Conservation (phyloP, 768 basidiomycete species). For the Suillus hirtellus region DNA sequence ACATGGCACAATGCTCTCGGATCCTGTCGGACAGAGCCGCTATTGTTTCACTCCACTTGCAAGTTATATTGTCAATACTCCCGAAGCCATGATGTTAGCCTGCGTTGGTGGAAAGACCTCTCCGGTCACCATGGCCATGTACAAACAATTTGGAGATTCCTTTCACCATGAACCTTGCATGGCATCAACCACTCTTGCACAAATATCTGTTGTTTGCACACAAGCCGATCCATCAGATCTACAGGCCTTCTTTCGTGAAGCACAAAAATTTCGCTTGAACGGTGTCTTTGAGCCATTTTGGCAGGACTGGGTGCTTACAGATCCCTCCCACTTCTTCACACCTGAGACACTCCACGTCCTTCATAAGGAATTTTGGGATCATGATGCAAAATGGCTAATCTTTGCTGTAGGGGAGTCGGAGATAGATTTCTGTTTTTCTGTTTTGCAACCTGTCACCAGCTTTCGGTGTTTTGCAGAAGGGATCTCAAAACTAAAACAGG, state of each 20-base stretch:
- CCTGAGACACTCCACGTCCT: constrained; percentile 40
- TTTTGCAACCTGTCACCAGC: constrained; percentile 37
- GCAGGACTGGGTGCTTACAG: constrained; percentile 34
- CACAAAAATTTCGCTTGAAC: constrained; percentile 5
- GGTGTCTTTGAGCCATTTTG: constrained; percentile 33
- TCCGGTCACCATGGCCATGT: no score
- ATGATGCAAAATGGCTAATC: constrained; percentile 40
- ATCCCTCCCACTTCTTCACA: constrained; percentile 35
- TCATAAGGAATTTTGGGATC: constrained; percentile 41
- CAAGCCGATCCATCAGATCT: background rate
- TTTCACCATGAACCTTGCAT: background rate
- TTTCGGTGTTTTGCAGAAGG: constrained; percentile 39
- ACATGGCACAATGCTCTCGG: no score
- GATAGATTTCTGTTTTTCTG: constrained; percentile 36
- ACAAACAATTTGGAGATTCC: no score
- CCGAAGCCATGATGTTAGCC: no score
- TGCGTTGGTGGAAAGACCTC: no score
- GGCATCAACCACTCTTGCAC: constrained; percentile 7
- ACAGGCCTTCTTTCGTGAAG: background rate
- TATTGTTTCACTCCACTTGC: no score
- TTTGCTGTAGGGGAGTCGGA: constrained; percentile 31
- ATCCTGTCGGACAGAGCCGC: no score
- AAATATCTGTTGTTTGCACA: background rate
- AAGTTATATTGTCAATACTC: no score
- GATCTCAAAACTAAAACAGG: constrained; percentile 41